Base-by-base conservation (phyloP, 805 yeast species). In the Yamadazyma kitorensis region DNA sequence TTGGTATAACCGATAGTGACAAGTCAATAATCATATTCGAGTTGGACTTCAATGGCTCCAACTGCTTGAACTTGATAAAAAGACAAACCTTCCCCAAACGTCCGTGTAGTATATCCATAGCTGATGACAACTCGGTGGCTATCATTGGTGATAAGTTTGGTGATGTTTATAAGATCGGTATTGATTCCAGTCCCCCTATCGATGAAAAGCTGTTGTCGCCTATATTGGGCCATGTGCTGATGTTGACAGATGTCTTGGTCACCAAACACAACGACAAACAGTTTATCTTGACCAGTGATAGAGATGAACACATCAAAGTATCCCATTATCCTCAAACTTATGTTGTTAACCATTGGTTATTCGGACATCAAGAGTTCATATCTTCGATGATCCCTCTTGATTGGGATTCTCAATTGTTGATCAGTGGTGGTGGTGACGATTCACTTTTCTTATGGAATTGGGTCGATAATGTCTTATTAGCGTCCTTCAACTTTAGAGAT, bases 111-210 rank as follows among this genome's bases (percentile, higher is more conserved):
- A 68, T 88, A 13, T 68, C 86, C 6, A 61, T 79, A 1, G 70
- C 82, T 21, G 59, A 60, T 22, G 76, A 75, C 37, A 77, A 74
- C 39, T 44, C 51, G 6, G 59, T 62, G 10, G 58, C 89, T 6
- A 56, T 87, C 3, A 73, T 89, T 16, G 96, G 95, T 14, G 98
- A 93, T 57, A 93, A 93, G 64, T 93, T 91, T 54, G 98, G 98
- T 30, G 99, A 93, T 59, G 96, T 88, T 5, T 93, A 86, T 55
- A 57, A 72, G 1, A 65, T 86, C 24, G 61, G 71, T 2, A 59
- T 78, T 18, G 62, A 61, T 15, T 52, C 55, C 10, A 47, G 56
- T 3, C 59, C 49, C 1, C 48, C 71, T 1, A 55, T 62, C 2
- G 69, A 70, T 4, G 75, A 72, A 29, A 55, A 76, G 27, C 33